phyloP scores from a whole-genome alignment of 1,284 basidiomycete species.

The Microbotryum silenes-acaulis region DNA sequence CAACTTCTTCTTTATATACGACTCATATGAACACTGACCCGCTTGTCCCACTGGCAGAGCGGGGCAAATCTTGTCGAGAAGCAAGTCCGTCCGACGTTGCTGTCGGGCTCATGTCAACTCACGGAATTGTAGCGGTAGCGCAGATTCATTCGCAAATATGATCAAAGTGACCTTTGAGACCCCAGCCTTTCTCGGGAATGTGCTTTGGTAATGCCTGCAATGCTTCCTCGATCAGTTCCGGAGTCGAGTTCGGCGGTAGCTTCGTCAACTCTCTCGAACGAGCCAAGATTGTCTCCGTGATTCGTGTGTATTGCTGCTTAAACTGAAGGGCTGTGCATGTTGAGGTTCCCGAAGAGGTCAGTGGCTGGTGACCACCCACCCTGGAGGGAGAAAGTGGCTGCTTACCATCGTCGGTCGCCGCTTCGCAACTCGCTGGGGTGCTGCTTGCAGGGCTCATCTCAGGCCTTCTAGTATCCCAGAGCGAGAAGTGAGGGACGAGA shows the following conservation, averaged over 20 bases:
- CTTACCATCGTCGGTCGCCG: too few species aligned
- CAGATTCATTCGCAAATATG: slow-evolving; percentile 6
- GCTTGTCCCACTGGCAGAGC: slow-evolving; percentile 44
- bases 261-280: too few species aligned
- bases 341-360: too few species aligned
- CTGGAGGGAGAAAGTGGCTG: too few species aligned
- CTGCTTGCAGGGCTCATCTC: too few species aligned
- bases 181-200: slow-evolving; percentile 6
- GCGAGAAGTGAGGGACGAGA: too few species aligned
- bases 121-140: not conserved
- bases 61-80: slow-evolving; percentile 36
- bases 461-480: too few species aligned
- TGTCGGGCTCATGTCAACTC: not conserved
- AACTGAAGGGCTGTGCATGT: too few species aligned
- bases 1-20: not conserved
- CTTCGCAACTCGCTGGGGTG: too few species aligned
- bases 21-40: slow-evolving; percentile 24
- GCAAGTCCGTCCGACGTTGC: slow-evolving; percentile 21
- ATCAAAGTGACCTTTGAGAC: not conserved
- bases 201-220: not conserved
- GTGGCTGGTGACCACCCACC: too few species aligned
- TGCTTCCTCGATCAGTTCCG: slow-evolving; percentile 14
- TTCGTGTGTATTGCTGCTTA: too few species aligned
- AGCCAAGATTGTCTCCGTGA: too few species aligned
- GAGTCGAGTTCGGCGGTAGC: slow-evolving; percentile 4